Conservation (phyloP, 2,329 filamentous ascomycete genomes). For the Rutstroemia sp. region DNA sequence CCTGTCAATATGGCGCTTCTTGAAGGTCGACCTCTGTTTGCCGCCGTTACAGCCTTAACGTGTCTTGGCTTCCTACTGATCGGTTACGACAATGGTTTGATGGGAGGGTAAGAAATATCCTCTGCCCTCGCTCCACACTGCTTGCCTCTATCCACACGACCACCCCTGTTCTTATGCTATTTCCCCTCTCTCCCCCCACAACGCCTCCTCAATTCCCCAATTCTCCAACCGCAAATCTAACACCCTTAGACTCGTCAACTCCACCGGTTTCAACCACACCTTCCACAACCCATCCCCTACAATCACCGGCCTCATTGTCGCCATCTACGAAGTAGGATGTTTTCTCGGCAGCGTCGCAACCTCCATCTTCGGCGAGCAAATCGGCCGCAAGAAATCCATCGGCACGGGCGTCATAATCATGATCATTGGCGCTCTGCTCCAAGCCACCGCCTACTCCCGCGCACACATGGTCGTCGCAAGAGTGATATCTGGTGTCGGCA, state of each 20-base stretch:
- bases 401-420: slow-evolving; percentile 48
- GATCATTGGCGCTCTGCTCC: slow-evolving; percentile 44
- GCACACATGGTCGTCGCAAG: slow-evolving; percentile 23
- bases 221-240: neutral
- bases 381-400: slow-evolving; percentile 49
- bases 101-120: slow-evolving; percentile 31
- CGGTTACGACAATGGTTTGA: slow-evolving; percentile 40
- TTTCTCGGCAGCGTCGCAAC: slow-evolving; percentile 41
- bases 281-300: slow-evolving; percentile 34
- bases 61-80: slow-evolving; percentile 42
- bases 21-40: slow-evolving; percentile 29
- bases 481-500: slow-evolving; percentile 41
- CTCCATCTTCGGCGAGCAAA: slow-evolving; percentile 42
- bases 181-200: too few relatives aligned
- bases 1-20: neutral
- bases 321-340: slow-evolving; percentile 43
- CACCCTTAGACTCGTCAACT: slow-evolving; percentile 29
- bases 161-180: neutral
- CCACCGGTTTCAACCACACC: slow-evolving; percentile 33
- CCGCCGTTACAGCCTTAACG: slow-evolving; percentile 37
- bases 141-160: neutral
- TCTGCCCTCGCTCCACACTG: too few relatives aligned
- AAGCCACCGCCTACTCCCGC: slow-evolving; percentile 32
- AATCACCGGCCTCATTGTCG: slow-evolving; percentile 40
- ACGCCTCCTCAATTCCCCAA: too few relatives aligned